A percentile compares a stretch with the other conserved stretches of the same genome.
Conservation (phyloP, 2,329 filamentous ascomycete species). For the Cercospora sp. region DNA sequence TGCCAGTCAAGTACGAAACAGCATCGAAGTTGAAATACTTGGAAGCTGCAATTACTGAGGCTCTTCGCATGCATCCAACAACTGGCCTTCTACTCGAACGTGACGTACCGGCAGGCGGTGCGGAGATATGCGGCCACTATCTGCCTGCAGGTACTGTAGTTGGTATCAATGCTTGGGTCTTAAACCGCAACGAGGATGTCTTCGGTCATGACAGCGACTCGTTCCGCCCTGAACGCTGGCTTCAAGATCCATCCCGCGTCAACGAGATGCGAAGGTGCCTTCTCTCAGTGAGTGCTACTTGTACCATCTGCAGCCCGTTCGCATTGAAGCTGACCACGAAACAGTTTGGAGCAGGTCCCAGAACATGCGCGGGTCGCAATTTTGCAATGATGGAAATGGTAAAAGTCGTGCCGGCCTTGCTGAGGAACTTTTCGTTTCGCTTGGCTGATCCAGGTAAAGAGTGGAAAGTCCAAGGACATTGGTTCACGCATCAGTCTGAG, state of each 20-base stretch:
- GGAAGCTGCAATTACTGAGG: conserved; percentile 47
- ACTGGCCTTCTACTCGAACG: conserved; percentile 41
- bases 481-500: background rate
- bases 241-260: conserved; percentile 20
- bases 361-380: background rate
- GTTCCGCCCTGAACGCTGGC: conserved; percentile 40
- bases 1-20: conserved; percentile 28
- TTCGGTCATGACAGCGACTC: conserved; percentile 36
- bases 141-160: conserved; percentile 36
- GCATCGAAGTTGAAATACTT: conserved; percentile 42
- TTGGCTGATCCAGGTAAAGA: background rate
- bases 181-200: conserved; percentile 35
- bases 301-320: background rate
- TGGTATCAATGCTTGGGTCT: conserved; percentile 37
- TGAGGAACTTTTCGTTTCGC: background rate
- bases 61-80: conserved; percentile 47
- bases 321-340: background rate
- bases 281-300: background rate
- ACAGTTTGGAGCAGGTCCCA: background rate
- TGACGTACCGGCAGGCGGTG: background rate
- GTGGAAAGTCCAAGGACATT: background rate
- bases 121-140: conserved; percentile 26
- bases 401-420: background rate
- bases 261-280: background rate
- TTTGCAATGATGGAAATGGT: background rate